Evolutionary conservation across 176 grass and related monocot genomes (phyloP).

Genomic region (Metroxylon sagu): DNA sequence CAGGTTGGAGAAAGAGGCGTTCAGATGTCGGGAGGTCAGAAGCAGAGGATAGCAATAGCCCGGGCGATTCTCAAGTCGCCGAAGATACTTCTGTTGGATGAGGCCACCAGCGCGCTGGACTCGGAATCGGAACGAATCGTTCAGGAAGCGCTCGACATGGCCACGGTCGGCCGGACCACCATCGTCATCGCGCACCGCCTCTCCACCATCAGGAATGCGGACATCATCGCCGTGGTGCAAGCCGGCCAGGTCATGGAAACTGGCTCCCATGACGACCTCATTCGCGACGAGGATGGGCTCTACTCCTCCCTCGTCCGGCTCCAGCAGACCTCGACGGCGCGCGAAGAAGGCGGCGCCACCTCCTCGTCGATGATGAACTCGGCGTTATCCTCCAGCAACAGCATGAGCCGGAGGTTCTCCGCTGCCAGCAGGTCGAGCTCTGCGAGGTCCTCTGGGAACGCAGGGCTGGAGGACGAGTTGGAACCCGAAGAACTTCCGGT

Average conservation of each 20-base stretch:
- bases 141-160: constrained; percentile 81
- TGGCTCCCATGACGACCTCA: constrained; percentile 83
- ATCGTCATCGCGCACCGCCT: constrained; percentile 88
- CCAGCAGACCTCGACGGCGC: constrained; percentile 55
- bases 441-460: constrained; percentile 38
- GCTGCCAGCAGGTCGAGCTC: constrained; percentile 72
- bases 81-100: constrained; percentile 92
- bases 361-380: constrained; percentile 13
- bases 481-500: constrained; percentile 31
- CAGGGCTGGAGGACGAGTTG: constrained; percentile 10
- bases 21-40: constrained; percentile 96
- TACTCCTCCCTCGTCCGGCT: constrained; percentile 80
- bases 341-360: constrained; percentile 27
- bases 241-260: constrained; percentile 72
- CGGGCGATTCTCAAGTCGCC: constrained; percentile 89
- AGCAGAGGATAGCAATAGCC: constrained; percentile 95
- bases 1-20: constrained; percentile 87
- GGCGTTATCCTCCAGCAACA: constrained; percentile 41
- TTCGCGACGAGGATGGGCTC: constrained; percentile 46
- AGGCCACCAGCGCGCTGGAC: constrained; percentile 90
- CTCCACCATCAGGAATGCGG: constrained; percentile 80
- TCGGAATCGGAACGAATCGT: constrained; percentile 81
- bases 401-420: constrained; percentile 78
- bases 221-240: constrained; percentile 82
- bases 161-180: constrained; percentile 65